These are phyloP conservation scores for Yarrowia sp. DNA, from an alignment of 805 yeast genomes.

Conservation along the genomic window DNA sequence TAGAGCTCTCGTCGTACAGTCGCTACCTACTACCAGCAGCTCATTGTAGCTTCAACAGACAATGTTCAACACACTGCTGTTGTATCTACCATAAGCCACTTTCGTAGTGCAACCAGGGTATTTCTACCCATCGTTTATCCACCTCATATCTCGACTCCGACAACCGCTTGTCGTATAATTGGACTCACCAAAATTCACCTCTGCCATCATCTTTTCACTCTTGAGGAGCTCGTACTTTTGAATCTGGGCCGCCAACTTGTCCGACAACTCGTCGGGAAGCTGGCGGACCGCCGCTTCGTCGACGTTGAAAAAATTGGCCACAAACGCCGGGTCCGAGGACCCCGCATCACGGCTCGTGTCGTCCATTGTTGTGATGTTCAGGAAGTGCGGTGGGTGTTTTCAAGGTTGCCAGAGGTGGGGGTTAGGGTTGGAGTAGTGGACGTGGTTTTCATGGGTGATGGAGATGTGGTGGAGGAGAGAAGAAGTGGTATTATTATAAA, in stretches of 20 bases:
- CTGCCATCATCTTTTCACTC: conserved; percentile 34
- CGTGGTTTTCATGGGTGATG: neutral
- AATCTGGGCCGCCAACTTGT: conserved; percentile 28
- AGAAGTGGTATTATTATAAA: too few relatives aligned
- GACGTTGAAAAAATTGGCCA: conserved; percentile 10
- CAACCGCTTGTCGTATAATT: neutral
- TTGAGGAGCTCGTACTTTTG: conserved; percentile 33
- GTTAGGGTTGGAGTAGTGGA: conserved; percentile 1
- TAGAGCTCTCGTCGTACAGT: too few relatives aligned
- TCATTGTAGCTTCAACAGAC: too few relatives aligned
- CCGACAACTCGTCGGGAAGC: neutral
- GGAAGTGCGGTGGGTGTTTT: neutral
- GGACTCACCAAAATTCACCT: conserved; percentile 33
- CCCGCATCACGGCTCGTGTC: conserved; percentile 1
- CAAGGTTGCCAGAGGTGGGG: conserved; percentile 13
- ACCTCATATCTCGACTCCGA: too few relatives aligned
- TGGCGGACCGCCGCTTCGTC: neutral
- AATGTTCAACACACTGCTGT: too few relatives aligned
- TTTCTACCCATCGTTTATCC: too few relatives aligned
- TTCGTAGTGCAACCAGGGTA: too few relatives aligned
- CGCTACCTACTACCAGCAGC: too few relatives aligned
- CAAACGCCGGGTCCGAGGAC: neutral
- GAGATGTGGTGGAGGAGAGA: too few relatives aligned
- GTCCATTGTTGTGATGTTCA: neutral
- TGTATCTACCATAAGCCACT: too few relatives aligned